These are phyloP conservation scores for Sordariomycetes sp. DNA, from an alignment of 2,329 filamentous ascomycete genomes.

Conservation along the genomic window DNA sequence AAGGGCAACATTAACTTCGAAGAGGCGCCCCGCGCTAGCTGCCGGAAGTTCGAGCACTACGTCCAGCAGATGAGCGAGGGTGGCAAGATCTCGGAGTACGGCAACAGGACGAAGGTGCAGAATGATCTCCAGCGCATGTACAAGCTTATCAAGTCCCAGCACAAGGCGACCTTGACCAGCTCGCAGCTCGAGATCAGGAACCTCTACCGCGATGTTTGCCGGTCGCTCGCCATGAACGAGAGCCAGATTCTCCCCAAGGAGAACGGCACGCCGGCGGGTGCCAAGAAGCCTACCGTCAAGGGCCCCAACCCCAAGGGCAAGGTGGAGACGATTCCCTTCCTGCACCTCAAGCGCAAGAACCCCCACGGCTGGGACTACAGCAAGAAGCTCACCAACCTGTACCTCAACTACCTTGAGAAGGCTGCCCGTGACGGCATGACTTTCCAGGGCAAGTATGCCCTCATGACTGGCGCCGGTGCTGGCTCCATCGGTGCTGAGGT, in stretches of 20 bases:
- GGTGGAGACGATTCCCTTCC: conserved; percentile 93
- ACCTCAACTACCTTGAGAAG: conserved; percentile 84
- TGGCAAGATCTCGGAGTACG: conserved; percentile 97
- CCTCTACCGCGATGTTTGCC: conserved; percentile 87
- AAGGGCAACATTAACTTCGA: conserved; percentile 89
- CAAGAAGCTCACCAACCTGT: conserved; percentile 92
- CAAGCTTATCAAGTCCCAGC: conserved; percentile 96
- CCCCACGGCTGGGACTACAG: conserved; percentile 97
- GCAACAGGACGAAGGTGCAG: conserved; percentile 95
- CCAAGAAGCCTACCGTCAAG: conserved; percentile 40
- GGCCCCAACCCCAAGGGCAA: conserved; percentile 64
- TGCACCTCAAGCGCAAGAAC: conserved; percentile 90
- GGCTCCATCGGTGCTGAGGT: conserved; percentile 97
- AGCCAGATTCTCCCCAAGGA: conserved; percentile 91
- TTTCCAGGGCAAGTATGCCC: conserved; percentile 87
- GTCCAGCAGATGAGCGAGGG: conserved; percentile 98
- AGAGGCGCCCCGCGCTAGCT: conserved; percentile 76
- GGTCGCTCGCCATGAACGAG: conserved; percentile 94
- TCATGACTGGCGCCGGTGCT: conserved; percentile 97
- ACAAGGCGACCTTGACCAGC: conserved; percentile 83
- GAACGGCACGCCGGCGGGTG: conserved; percentile 41
- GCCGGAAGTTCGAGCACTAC: conserved; percentile 95
- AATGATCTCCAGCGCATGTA: conserved; percentile 91
- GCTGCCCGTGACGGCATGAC: conserved; percentile 80
- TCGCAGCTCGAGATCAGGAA: conserved; percentile 95